phyloP scores from a whole-genome alignment of 176 grass and related monocot genomes.

The Rhynchospora tenuis region DNA sequence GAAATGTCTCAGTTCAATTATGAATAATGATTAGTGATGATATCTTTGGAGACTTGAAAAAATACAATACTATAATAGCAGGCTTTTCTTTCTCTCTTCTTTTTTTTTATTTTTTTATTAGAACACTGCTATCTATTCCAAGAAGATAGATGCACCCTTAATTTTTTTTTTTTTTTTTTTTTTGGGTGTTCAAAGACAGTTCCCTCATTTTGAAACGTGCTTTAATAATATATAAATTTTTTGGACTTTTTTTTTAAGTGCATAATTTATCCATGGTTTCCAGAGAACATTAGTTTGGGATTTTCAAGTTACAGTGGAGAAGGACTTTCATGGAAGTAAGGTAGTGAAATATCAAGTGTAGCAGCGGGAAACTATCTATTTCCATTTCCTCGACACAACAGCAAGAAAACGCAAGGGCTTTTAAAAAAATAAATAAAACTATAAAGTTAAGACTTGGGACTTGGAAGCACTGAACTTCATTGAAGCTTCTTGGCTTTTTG shows the following conservation, averaged over 20 bases:
- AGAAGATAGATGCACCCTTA: neutral
- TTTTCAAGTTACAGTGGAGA: neutral
- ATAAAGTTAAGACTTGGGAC: too few species aligned
- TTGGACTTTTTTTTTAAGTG: neutral
- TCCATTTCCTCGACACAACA: too few species aligned
- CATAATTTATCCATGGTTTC: neutral
- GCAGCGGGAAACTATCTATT: too few species aligned
- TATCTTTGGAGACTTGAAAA: neutral
- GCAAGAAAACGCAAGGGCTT: too few species aligned
- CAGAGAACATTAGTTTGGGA: neutral
- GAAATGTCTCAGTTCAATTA: neutral
- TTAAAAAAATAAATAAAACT: too few species aligned
- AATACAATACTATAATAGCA: neutral
- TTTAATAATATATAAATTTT: too few species aligned
- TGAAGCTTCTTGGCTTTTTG: too few species aligned
- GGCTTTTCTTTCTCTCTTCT: neutral
- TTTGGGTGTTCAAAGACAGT: neutral
- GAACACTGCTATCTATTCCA: neutral
- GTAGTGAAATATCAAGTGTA: too few species aligned
- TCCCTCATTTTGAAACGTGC: neutral
- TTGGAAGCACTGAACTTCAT: too few species aligned
- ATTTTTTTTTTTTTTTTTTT: too few species aligned
- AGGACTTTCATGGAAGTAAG: too few species aligned
- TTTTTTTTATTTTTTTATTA: neutral
- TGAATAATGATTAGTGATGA: neutral